Percentiles rank a stretch among this genome's conserved stretches.
Conservation (phyloP, 2,329 filamentous ascomycete species). For the Fusarium verrucosum region DNA sequence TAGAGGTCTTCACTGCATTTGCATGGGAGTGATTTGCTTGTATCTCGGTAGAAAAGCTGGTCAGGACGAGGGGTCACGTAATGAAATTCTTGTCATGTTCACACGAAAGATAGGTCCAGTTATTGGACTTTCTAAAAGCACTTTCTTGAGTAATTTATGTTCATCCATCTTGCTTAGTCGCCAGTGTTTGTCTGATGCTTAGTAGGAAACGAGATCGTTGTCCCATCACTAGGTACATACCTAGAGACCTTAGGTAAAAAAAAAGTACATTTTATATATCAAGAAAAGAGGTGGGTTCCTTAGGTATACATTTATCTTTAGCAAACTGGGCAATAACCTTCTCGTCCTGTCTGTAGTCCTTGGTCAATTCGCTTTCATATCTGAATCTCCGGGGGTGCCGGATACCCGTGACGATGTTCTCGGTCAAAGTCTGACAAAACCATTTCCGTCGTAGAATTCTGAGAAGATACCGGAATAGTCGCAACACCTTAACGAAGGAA, state of each 20-base stretch:
- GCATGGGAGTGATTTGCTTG: slow-evolving; percentile 47
- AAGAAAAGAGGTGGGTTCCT: too few relatives aligned
- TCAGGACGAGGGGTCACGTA: slow-evolving; percentile 48
- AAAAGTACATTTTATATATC: too few relatives aligned
- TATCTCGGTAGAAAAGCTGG: slow-evolving; percentile 49
- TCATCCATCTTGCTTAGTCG: slow-evolving; percentile 2
- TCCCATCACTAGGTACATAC: too few relatives aligned
- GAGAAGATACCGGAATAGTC: background rate
- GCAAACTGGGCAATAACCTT: too few relatives aligned
- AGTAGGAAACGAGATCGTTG: background rate
- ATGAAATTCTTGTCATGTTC: slow-evolving; percentile 47
- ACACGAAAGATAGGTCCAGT: slow-evolving; percentile 34
- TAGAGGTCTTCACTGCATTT: slow-evolving; percentile 47
- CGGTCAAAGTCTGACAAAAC: background rate
- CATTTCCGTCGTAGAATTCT: background rate
- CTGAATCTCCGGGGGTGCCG: background rate
- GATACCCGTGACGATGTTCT: background rate
- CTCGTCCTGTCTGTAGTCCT: background rate
- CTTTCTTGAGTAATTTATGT: slow-evolving; percentile 32
- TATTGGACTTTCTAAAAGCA: slow-evolving; percentile 37
- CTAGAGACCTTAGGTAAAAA: too few relatives aligned
- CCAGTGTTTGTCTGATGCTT: background rate
- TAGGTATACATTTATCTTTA: too few relatives aligned
- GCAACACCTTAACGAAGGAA: background rate
- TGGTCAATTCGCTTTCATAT: background rate